Evolutionary conservation across 2,329 filamentous ascomycete species (phyloP).

Genomic region (Aspergillus pseudoviridinutans): DNA sequence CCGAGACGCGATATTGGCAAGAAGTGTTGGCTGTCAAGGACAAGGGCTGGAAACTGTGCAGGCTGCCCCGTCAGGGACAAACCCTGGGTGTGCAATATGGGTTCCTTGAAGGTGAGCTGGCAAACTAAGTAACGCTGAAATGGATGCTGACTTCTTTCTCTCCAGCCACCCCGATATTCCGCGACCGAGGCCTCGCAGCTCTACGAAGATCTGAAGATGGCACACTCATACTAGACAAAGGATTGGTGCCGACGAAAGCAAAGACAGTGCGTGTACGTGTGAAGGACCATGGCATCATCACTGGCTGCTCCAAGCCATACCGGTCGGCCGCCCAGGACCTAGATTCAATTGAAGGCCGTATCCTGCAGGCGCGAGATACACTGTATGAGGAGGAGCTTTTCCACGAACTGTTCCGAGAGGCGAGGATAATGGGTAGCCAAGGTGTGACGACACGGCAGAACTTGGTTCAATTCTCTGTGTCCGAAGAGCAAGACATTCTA

Average conservation of each 20-base stretch:
- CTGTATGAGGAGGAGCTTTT: slow-evolving; percentile 70
- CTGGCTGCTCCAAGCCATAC: slow-evolving; percentile 49
- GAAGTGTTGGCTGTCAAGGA: slow-evolving; percentile 77
- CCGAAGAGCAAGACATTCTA: slow-evolving; percentile 54
- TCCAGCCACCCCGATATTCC: slow-evolving; percentile 53
- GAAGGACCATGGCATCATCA: slow-evolving; percentile 53
- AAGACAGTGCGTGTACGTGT: slow-evolving; percentile 66
- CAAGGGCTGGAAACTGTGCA: slow-evolving; percentile 80
- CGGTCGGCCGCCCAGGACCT: slow-evolving; percentile 13
- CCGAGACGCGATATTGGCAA: slow-evolving; percentile 85
- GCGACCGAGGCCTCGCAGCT: slow-evolving; percentile 73
- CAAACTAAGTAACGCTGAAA: background rate
- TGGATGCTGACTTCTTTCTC: background rate
- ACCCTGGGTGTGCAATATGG: slow-evolving; percentile 84
- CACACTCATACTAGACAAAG: slow-evolving; percentile 68
- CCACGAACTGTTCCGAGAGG: slow-evolving; percentile 82
- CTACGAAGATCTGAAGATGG: slow-evolving; percentile 72
- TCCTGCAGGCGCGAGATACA: slow-evolving; percentile 45
- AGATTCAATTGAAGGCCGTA: slow-evolving; percentile 34
- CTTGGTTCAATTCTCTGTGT: slow-evolving; percentile 53
- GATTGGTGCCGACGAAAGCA: slow-evolving; percentile 45
- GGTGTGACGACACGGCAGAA: slow-evolving; percentile 63
- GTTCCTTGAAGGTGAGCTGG: slow-evolving; percentile 65
- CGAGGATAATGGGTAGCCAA: slow-evolving; percentile 66
- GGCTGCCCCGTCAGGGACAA: slow-evolving; percentile 67